These are phyloP conservation scores for Penicillium samsonianum DNA, from an alignment of 495 filamentous ascomycete genomes.

Conservation along the genomic window DNA sequence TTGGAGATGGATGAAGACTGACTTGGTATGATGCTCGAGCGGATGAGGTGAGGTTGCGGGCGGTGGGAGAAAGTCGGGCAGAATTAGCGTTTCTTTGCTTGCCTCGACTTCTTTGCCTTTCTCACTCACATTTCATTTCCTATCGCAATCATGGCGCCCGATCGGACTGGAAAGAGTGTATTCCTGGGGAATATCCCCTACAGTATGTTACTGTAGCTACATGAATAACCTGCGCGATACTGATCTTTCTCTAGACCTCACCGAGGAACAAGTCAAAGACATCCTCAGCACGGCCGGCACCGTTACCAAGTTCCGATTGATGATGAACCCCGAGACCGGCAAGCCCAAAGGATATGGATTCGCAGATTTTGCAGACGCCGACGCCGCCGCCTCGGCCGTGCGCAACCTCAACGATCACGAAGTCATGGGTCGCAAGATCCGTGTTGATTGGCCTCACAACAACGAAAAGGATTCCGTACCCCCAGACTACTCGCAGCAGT, in stretches of 20 bases:
- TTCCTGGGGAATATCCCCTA: slow-evolving; percentile 88
- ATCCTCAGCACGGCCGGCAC: slow-evolving; percentile 86
- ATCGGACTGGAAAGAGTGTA: slow-evolving; percentile 63
- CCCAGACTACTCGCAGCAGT: slow-evolving; percentile 48
- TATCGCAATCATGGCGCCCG: slow-evolving; percentile 52
- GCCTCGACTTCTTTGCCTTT: slow-evolving; percentile 17
- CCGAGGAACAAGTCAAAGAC: slow-evolving; percentile 91
- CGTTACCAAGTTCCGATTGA: slow-evolving; percentile 88
- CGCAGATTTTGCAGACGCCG: slow-evolving; percentile 85
- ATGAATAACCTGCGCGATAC: slow-evolving; percentile 12
- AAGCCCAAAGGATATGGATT: slow-evolving; percentile 97
- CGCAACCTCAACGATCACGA: slow-evolving; percentile 96
- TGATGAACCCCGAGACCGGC: slow-evolving; percentile 94
- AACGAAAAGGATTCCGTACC: slow-evolving; percentile 72
- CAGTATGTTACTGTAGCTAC: slow-evolving; percentile 25
- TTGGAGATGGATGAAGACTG: slow-evolving; percentile 27
- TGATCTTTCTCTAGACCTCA: slow-evolving; percentile 62
- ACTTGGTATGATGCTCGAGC: slow-evolving; percentile 16
- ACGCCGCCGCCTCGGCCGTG: slow-evolving; percentile 90
- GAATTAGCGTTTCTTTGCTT: slow-evolving; percentile 24
- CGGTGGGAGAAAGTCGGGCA: slow-evolving; percentile 31
- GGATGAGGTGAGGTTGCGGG: slow-evolving; percentile 27
- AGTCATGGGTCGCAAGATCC: slow-evolving; percentile 90
- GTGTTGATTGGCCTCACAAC: slow-evolving; percentile 94
- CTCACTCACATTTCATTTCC: slow-evolving; percentile 5